Evolutionary conservation across 1,284 basidiomycete species (phyloP), one percentile per base, ranked within the genome.

Genomic region (Bjerkandera adusta): DNA sequence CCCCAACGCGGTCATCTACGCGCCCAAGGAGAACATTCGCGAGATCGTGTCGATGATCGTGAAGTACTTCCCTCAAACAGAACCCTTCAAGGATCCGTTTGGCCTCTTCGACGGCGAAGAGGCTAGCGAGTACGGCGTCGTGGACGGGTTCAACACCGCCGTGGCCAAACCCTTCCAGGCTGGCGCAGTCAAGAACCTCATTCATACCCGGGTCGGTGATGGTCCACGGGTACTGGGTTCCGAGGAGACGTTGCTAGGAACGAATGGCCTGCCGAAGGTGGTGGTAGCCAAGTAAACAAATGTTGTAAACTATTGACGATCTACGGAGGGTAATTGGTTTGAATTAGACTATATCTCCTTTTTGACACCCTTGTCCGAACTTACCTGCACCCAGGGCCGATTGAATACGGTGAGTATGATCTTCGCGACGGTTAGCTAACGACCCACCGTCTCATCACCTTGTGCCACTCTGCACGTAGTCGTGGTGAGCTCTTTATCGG

Each of bases 1-100:
- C 30, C 97, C 97, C 26, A 99, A 99, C 69, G 96, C 96, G 1
- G 97, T 99, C 58, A 93, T 99, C 60, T 99, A 99, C 69, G 81
- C 93, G 0, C 80, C 82, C 16, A 77, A 88, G 63, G 75, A 81
- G 57, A 82, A 94, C 68, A 74, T 95, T 62, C 78, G 79, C 54
- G 79, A 85, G 67, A 85, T 97, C 56, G 71, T 93, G 33, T 73
- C 81, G 58, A 67, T 92, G 52, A 77, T 97, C 57, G 69, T 85
- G 46, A 70, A 75, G 48, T 96, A 86, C 69, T 97, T 97, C 78
- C 92, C 93, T 0, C 89, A 91, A 54, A 70, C 73, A 12, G 74
- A 81, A 11, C 66, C 72, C 3, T 92, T 92, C 70, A 78, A 83
- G 61, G 89, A 94, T 65, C 80, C 83, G 1, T 88, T 92, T 64